These are phyloP conservation scores for Epichloe sp. DNA, from an alignment of 2,329 filamentous ascomycete species.

Conservation along the genomic window DNA sequence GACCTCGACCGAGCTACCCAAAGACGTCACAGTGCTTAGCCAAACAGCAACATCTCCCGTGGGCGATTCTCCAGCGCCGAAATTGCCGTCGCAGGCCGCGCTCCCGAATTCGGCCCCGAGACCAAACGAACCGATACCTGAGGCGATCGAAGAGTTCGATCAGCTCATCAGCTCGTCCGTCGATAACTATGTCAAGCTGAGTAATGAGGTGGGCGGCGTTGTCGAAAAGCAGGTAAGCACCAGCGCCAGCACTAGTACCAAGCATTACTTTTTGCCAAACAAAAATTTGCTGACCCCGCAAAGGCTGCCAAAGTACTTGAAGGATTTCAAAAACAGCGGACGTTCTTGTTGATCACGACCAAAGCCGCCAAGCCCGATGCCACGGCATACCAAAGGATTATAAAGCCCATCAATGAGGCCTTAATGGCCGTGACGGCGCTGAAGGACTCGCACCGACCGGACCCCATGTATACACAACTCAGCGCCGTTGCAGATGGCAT, in stretches of 20 bases:
- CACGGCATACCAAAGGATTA: constrained; percentile 55
- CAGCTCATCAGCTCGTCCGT: constrained; percentile 60
- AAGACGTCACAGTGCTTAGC: constrained; percentile 33
- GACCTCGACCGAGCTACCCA: constrained; percentile 52
- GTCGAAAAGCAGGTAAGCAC: constrained; percentile 63
- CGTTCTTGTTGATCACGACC: constrained; percentile 75
- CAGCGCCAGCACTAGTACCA: not conserved
- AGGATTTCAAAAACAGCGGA: constrained; percentile 74
- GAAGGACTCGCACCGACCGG: constrained; percentile 67
- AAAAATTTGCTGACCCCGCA: constrained; percentile 37
- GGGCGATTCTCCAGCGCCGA: constrained; percentile 19
- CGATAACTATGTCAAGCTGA: constrained; percentile 63
- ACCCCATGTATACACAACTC: constrained; percentile 66
- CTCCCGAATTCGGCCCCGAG: constrained; percentile 3
- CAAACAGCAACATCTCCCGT: constrained; percentile 22
- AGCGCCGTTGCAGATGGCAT: constrained; percentile 84
- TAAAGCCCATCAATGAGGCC: constrained; percentile 77
- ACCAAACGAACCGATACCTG: constrained; percentile 49
- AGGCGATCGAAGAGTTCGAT: constrained; percentile 81
- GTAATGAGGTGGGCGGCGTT: constrained; percentile 62
- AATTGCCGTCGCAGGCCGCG: constrained; percentile 27
- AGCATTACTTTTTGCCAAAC: constrained; percentile 52
- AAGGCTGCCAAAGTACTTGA: constrained; percentile 40
- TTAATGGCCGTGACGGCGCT: constrained; percentile 69
- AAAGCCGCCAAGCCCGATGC: constrained; percentile 87